A percentile compares a stretch with the other conserved stretches of the same genome.
Evolutionary conservation across 2,329 filamentous ascomycete species (phyloP).

Genomic region (Aspergillus terreus): DNA sequence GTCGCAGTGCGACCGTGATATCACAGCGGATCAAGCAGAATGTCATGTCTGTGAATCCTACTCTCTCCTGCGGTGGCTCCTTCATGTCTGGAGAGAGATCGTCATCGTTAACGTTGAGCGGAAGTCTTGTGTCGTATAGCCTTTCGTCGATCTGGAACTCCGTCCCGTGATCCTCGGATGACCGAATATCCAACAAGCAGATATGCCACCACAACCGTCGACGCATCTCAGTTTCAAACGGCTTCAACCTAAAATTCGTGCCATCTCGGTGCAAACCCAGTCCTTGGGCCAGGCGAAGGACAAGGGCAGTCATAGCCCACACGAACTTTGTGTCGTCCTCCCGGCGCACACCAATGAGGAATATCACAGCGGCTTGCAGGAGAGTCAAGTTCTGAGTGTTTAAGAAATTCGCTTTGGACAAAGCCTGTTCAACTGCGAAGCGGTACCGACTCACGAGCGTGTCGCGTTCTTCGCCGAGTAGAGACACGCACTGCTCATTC

Average conservation of each 20-base stretch:
- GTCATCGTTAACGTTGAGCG: slow-evolving; percentile 52
- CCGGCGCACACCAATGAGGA: slow-evolving; percentile 50
- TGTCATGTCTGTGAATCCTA: slow-evolving; percentile 54
- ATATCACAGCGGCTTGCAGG: slow-evolving; percentile 60
- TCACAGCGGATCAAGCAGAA: slow-evolving; percentile 52
- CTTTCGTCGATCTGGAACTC: slow-evolving; percentile 43
- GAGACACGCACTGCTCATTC: slow-evolving; percentile 38
- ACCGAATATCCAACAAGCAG: slow-evolving; percentile 45
- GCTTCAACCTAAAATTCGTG: slow-evolving; percentile 43
- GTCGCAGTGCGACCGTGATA: slow-evolving; percentile 43
- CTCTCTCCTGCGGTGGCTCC: slow-evolving; percentile 46
- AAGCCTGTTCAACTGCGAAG: slow-evolving; percentile 60
- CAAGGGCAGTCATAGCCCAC: slow-evolving; percentile 41
- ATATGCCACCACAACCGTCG: slow-evolving; percentile 53
- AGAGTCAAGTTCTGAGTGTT: slow-evolving; percentile 60
- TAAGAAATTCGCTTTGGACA: slow-evolving; percentile 61
- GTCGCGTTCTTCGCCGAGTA: slow-evolving; percentile 51
- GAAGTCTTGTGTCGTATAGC: slow-evolving; percentile 46
- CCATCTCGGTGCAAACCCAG: slow-evolving; percentile 53
- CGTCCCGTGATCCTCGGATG: slow-evolving; percentile 49
- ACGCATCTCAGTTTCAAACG: slow-evolving; percentile 52
- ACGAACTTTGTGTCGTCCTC: slow-evolving; percentile 41
- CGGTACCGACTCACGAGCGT: slow-evolving; percentile 54
- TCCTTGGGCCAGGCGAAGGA: slow-evolving; percentile 41
- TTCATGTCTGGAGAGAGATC: slow-evolving; percentile 48